Base-by-base conservation (phyloP, 371 early-diverging fungal genomes). In the Blastocladiella emersonii region DNA sequence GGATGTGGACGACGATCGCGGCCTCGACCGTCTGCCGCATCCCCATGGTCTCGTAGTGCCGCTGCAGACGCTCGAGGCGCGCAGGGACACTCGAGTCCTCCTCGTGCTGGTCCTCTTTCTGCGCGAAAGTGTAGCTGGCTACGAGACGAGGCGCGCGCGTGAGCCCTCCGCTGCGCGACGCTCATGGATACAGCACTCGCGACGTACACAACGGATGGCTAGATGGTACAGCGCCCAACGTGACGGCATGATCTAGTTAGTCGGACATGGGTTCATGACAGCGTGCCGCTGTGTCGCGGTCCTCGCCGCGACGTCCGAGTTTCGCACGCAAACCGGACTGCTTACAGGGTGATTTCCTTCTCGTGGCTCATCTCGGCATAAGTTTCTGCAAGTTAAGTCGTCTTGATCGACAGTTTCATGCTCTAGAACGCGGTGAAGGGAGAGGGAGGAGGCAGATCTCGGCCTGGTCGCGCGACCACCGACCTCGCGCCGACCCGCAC, bases 1-100 rank as follows among this genome's bases (percentile, higher is more conserved):
- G 87, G 64, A 87, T 87, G 72, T 90, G 89, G 30, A 88, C 86
- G 1, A 89, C 78, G 25, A 90, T 66, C 0, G 88, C 84, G 10
- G 79, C 91, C 69, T 88, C 89, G 10, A 89, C 90, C 1, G 85
- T 80, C 12, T 72, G 65, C 57, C 88, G 75, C 80, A 83, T 83
- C 32, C 91, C 91, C 35, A 78, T 74, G 27, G 68, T 68, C 25
- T 79, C 79, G 68, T 83, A 89, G 53, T 89, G 87, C 59, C 72
- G 66, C 70, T 83, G 78, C 63, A 88, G 72, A 15, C 87, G 71
- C 36, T 76, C 69, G 45, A 89, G 67, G 13, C 87, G 80, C 34
- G 85, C 81, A 23, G 78, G 71, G 1, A 86, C 84, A 4, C 83
- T 81, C 10, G 81, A 76, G 69, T 90, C 88, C 64, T 88, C 87